Percentiles rank a stretch among this genome's conserved stretches.
These are phyloP conservation scores for Blepharisma japonicum DNA, from an alignment of 73 alveolate genomes.

Conservation along the genomic window DNA sequence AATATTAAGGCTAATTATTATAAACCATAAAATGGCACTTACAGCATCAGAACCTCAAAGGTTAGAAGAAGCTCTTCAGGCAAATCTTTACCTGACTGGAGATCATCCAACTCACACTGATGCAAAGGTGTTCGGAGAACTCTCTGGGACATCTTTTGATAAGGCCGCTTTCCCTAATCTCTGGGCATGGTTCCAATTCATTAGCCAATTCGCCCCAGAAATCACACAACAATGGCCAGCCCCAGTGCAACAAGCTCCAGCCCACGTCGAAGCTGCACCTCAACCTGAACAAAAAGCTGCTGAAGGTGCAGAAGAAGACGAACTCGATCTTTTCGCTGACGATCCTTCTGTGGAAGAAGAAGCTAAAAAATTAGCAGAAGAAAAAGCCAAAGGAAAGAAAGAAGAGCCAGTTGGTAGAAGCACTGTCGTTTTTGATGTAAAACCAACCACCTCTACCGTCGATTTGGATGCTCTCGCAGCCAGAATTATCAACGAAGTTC, in stretches of 20 bases:
- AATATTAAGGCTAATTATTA: too few relatives aligned
- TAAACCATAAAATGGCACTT: too few relatives aligned
- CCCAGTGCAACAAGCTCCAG: too few relatives aligned
- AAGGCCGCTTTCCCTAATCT: conserved; percentile 12
- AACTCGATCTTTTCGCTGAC: conserved; percentile 31
- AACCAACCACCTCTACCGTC: conserved; percentile 78
- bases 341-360: conserved; percentile 38
- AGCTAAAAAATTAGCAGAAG: conserved; percentile 28
- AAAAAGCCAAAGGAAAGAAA: conserved; percentile 39
- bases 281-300: not conserved
- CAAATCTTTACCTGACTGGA: not conserved
- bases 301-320: conserved; percentile 10
- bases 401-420: conserved; percentile 54
- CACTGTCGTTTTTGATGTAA: conserved; percentile 72
- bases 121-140: not conserved
- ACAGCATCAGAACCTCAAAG: conserved; percentile 15
- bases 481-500: conserved; percentile 57
- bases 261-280: not conserved
- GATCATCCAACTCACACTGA: conserved; percentile 7
- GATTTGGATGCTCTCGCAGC: conserved; percentile 82
- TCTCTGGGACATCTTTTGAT: not conserved
- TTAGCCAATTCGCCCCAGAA: conserved; percentile 13
- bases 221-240: not conserved
- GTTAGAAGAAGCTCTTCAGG: conserved; percentile 8
- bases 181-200: conserved; percentile 26